These are phyloP conservation scores for Ophiostoma fasciatum DNA, from an alignment of 2,329 filamentous ascomycete species.

Conservation along the genomic window DNA sequence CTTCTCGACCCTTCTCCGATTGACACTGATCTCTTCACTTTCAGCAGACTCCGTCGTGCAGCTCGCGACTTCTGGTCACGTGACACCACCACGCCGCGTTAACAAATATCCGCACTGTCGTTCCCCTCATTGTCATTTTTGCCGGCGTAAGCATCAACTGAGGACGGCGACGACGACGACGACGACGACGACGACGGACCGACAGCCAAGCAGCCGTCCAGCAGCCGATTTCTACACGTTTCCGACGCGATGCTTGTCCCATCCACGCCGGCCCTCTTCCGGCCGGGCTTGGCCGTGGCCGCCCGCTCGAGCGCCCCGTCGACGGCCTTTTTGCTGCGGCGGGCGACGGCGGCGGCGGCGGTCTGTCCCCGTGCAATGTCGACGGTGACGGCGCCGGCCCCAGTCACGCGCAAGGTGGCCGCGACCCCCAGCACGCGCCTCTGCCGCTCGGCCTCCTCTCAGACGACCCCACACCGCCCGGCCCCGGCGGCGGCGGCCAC, in stretches of 20 bases:
- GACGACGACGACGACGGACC: neutral
- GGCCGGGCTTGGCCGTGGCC: constrained; percentile 7
- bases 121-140: neutral
- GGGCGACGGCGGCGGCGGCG: too few species aligned
- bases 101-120: neutral
- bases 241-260: constrained; percentile 10
- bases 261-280: constrained; percentile 7
- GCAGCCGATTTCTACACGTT: too few species aligned
- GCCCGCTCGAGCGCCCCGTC: neutral
- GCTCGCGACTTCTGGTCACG: neutral
- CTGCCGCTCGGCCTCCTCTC: neutral
- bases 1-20: too few species aligned
- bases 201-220: too few species aligned
- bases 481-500: constrained; percentile 1
- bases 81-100: neutral
- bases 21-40: too few species aligned
- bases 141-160: too few species aligned
- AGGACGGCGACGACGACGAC: neutral
- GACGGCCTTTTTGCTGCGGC: neutral
- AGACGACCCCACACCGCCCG: neutral
- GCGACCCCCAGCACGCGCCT: neutral
- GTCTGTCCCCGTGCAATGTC: too few species aligned
- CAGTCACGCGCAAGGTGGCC: constrained; percentile 2
- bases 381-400: too few species aligned
- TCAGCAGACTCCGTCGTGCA: too few species aligned